Evolutionary conservation across 257 asterid genomes (phyloP).

Genomic region (Solanum bulbocastanum): DNA sequence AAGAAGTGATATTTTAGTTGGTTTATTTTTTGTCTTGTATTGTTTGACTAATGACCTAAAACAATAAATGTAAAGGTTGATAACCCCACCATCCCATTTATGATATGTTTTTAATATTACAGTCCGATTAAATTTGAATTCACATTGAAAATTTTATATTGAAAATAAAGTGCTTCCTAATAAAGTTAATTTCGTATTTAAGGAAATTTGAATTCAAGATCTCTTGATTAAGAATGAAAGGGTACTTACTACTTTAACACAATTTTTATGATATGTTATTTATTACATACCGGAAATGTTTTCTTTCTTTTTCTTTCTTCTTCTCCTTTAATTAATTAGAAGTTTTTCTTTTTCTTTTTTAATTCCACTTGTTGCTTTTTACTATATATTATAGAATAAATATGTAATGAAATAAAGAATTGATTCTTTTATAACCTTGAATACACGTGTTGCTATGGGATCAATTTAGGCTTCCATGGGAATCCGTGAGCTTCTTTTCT

Average conservation of each 20-base stretch:
- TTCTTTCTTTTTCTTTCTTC: neutral
- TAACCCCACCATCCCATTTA: conserved; percentile 24
- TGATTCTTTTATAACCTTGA: neutral
- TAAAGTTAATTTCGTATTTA: no score
- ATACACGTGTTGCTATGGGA: neutral
- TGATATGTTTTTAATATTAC: conserved; percentile 2
- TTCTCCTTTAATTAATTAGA: neutral
- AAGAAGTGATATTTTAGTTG: neutral
- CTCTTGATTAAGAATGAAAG: no score
- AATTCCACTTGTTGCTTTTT: neutral
- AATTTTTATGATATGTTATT: no score
- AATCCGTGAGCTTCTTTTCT: neutral
- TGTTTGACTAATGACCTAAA: conserved; percentile 30
- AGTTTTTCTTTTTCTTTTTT: neutral
- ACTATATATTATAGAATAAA: neutral
- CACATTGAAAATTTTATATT: rapidly evolving
- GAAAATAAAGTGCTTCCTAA: no score
- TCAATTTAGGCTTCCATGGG: neutral
- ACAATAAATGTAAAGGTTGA: conserved; percentile 11
- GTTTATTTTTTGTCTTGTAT: neutral
- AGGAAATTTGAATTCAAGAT: rapidly evolving
- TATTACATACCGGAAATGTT: conserved; percentile 3
- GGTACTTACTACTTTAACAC: no score
- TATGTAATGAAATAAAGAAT: neutral
- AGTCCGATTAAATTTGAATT: no score